Evolutionary conservation across 2,329 filamentous ascomycete species (phyloP), one percentile per base, ranked within the genome.

Genomic region (Epicoccum nigrum): DNA sequence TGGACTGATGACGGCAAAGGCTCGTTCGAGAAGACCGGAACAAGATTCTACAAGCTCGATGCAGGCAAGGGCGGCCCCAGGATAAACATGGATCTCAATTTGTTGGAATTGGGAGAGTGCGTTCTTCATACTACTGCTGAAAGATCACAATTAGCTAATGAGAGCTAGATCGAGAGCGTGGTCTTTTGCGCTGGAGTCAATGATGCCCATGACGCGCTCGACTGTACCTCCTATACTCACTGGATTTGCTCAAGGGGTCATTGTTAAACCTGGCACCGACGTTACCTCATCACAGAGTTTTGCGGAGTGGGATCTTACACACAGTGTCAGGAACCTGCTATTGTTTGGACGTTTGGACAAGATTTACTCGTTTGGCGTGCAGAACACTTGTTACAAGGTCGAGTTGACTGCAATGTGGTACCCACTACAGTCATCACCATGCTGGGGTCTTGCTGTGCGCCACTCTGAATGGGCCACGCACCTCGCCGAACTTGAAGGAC

Each of bases 1-100:
- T 72, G 67, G 67, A 67, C 60, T 1, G 54, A 67, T 15, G 63
- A 72, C 45, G 64, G 67, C 23, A 60, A 70, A 6, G 66, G 63
- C 4, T 2, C 40, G 4, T 71, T 65, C 34, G 69, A 72, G 42
- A 72, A 70, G 37, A 59, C 56, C 17, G 21, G 53, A 3, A 45
- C 59, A 0, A 54, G 53, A 12, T 72, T 56, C 41, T 72, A 56
- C 34, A 62, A 48, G 23, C 35, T 69, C 1, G 58, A 58, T 3
- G 28, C 50, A 7, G 64, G 59, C n/a, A 46, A 45, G 4, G 13
- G 3, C 11, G 47, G 28, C 2, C 62, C 62, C 1, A 60, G 41
- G 25, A 49, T 60, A 31, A 56, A 69, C 30, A 62, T 72, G 58
- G 67, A 71, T 15, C 54, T 72, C 23, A 70, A 69, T n/a, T 40